These are phyloP conservation scores for Ottelia alismoides DNA, from an alignment of 106 monocot genomes.

Conservation along the genomic window DNA sequence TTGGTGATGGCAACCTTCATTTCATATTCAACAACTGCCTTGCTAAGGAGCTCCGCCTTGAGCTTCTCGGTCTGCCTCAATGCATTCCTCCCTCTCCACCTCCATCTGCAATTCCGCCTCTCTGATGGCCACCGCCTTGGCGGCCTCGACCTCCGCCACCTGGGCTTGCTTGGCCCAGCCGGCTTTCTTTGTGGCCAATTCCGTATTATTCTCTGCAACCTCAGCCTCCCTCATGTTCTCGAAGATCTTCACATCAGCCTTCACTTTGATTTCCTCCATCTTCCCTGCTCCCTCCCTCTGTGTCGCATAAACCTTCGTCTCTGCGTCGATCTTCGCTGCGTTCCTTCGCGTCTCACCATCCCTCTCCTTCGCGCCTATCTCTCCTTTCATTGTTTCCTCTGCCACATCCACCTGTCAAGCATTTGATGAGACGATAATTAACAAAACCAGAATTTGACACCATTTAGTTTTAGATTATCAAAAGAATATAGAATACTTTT, in stretches of 20 bases:
- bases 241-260: constrained; percentile 49
- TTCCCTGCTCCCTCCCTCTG: constrained; percentile 48
- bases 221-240: constrained; percentile 65
- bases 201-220: constrained; percentile 53
- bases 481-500: no score
- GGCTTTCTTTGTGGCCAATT: constrained; percentile 69
- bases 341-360: constrained; percentile 49
- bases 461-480: no score
- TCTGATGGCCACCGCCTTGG: constrained; percentile 48
- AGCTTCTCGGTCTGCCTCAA: constrained; percentile 59
- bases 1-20: no score
- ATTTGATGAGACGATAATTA: no score
- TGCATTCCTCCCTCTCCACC: constrained; percentile 71
- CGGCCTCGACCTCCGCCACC: constrained; percentile 56
- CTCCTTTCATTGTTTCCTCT: constrained; percentile 71
- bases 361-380: constrained; percentile 45
- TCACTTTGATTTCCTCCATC: constrained; percentile 54
- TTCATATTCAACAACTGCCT: constrained; percentile 55
- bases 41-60: constrained; percentile 56
- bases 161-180: constrained; percentile 37
- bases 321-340: constrained; percentile 56
- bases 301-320: constrained; percentile 53
- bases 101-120: constrained; percentile 84
- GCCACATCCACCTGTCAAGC: constrained; percentile 63
- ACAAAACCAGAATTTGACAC: no score